phyloP scores from a whole-genome alignment of 1,284 basidiomycete genomes.

The Puccinia triticina region DNA sequence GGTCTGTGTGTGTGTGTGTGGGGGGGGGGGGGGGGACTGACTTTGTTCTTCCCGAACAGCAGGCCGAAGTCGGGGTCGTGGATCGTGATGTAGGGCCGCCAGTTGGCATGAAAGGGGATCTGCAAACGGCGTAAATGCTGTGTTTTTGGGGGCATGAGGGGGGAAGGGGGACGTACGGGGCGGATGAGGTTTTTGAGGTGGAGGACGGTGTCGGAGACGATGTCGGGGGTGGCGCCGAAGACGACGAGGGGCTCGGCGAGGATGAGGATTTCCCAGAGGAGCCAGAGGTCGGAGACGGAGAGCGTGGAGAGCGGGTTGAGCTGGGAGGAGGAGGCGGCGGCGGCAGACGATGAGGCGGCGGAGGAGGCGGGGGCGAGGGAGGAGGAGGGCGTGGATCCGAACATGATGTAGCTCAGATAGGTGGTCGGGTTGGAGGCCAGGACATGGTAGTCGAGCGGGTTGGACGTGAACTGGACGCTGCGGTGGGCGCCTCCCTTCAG shows the following conservation, averaged over 20 bases:
- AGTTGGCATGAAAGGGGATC: constrained; percentile 75
- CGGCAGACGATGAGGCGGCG: not conserved
- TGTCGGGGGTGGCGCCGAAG: constrained; percentile 74
- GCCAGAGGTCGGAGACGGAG: constrained; percentile 65
- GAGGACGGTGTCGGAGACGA: constrained; percentile 74
- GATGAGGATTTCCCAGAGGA: constrained; percentile 84
- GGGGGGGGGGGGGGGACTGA: not conserved
- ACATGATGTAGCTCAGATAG: constrained; percentile 57
- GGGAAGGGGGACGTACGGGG: constrained; percentile 67
- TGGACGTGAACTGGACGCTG: constrained; percentile 6
- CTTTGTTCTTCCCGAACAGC: constrained; percentile 70
- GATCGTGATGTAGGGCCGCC: constrained; percentile 92
- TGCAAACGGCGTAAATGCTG: constrained; percentile 23
- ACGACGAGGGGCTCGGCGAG: constrained; percentile 85
- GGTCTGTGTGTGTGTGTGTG: no score
- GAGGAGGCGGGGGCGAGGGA: constrained; percentile 36
- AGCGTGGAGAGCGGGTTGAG: constrained; percentile 4
- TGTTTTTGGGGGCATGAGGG: not conserved
- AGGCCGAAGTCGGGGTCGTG: constrained; percentile 81
- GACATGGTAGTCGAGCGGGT: constrained; percentile 64
- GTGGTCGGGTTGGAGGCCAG: constrained; percentile 75
- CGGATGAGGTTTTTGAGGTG: constrained; percentile 76
- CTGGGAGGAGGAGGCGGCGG: constrained; percentile 48
- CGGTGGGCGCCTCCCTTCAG: not conserved
- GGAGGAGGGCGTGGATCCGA: constrained; percentile 54